Base-by-base conservation (phyloP, 805 yeast genomes). In the Yamadazyma philogaea region DNA sequence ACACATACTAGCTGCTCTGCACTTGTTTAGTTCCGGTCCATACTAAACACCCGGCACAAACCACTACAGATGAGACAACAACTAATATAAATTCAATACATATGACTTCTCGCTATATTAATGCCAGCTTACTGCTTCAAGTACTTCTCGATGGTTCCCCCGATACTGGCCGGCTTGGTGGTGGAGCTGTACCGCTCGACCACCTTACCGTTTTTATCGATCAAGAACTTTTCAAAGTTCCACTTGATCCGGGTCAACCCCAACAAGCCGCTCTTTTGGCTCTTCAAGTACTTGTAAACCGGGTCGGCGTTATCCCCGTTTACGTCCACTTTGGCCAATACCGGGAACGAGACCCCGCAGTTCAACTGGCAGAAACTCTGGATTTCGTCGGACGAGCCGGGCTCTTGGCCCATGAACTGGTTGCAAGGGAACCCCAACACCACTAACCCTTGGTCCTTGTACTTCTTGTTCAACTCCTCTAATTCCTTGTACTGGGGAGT, bases 321-420 rank as follows among this genome's bases (percentile, higher is more conserved):
- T 53, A 93, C 98, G 32, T 90, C 89, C 46, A 89, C 64, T 74
- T 90, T 91, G 61, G 78, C 74, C 78, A 91, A 68, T 24, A 91
- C 76, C 22, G 96, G 96, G 82, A 93, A 91, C 14, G 84, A 71
- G 32, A 91, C 97, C 42, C 96, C 96, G 61, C 82, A 93, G 71
- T 87, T 89, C 55, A 81, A 58, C 34, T 77, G 65, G 64, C 96
- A 89, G 68, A 84, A 85, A 35, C 73, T 63, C 16, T 79, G 81
- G 50, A 87, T 87, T 55, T 85, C 89, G 43, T 80, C 71, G 26
- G 61, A 53, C 22, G 48, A 40, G 3, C 72, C 72, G 20, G 74
- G 74, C 52, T 70, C 75, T 53, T 70, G 74, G 42, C 54, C 50
- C 21, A 64, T 66, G 39, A 70, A 70, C 51, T 70, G 75, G 58